Evolutionary conservation across 257 asterid genomes (phyloP), one percentile per base, ranked within the genome.

Genomic region (Fraxinus excelsior): DNA sequence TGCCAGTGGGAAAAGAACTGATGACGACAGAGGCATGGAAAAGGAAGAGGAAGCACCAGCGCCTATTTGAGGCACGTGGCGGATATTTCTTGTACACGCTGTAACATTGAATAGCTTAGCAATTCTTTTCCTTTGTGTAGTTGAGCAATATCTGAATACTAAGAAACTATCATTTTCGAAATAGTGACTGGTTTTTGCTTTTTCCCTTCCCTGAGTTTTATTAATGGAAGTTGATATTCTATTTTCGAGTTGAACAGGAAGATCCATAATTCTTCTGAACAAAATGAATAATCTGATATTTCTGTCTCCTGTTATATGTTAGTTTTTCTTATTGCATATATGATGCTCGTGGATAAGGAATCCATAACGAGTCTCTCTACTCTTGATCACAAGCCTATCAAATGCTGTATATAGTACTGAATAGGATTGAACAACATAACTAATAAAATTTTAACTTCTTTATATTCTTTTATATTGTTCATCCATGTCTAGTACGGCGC

Each of bases 41-140:
- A 83, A 85, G 76, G 84, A 88, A 82, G 89, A 86, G 74, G 90
- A 86, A 85, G 87, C 87, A 51, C 77, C 91, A 1, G 51, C 84
- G 4, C 84, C 92, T 68, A 38, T 73, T 70, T 89, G 81, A 85
- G 67, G 79, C 80, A 23, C 13, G 21, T n/a, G 5, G 69, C 31
- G 14, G 12, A 32, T 68, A 23, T 46, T 73, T 35, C 40, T 74
- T 62, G 25, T 64, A 44, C 74, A 69, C 71, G 14, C 35, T 56
- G 81, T 71, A 58, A 58, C 32, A 1, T 74, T 72, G 23, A 16
- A 14, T 16, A 38, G 32, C 29, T 1, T 11, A 2, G 73, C 26
- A 37, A 13, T 51, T 46, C 71, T 66, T 72, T 49, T 60, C 42
- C 42, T 42, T 53, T 66, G n/a, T 80, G 83, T 74, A 82, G 72